Evolutionary conservation across 495 filamentous ascomycete species (phyloP).

Genomic region (Hypoxylon lienhwacheense): DNA sequence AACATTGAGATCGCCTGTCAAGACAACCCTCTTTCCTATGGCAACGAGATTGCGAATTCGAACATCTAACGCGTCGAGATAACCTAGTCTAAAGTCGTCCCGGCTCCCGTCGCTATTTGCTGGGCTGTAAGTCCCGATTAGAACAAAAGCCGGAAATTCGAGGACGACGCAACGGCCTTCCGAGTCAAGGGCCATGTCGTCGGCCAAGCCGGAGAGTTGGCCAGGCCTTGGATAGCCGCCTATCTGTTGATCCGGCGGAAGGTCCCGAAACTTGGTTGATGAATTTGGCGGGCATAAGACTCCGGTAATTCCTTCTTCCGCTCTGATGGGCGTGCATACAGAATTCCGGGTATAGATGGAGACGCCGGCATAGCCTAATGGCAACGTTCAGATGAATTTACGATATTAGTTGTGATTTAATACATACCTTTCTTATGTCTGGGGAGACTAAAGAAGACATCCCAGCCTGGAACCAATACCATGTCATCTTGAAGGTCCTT

Average conservation of each 20-base stretch:
- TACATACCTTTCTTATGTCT: slow-evolving; percentile 85
- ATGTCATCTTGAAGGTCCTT: slow-evolving; percentile 95
- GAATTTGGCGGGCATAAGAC: slow-evolving; percentile 76
- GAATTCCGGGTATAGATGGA: slow-evolving; percentile 93
- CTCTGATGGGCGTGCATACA: slow-evolving; percentile 82
- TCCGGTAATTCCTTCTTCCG: slow-evolving; percentile 91
- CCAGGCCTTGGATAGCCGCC: slow-evolving; percentile 80
- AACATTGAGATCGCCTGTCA: slow-evolving; percentile 92
- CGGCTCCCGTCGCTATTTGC: slow-evolving; percentile 84
- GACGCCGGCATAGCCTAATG: slow-evolving; percentile 89
- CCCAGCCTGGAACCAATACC: slow-evolving; percentile 94
- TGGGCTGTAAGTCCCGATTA: slow-evolving; percentile 88
- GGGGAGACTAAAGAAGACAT: slow-evolving; percentile 92
- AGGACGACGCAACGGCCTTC: slow-evolving; percentile 92
- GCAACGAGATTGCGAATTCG: slow-evolving; percentile 82
- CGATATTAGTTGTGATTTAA: background rate
- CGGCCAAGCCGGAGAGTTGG: slow-evolving; percentile 65
- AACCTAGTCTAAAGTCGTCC: slow-evolving; percentile 78
- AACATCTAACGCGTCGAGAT: slow-evolving; percentile 75
- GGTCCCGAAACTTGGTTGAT: slow-evolving; percentile 70
- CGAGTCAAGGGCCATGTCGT: slow-evolving; percentile 75
- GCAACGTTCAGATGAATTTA: slow-evolving; percentile 6
- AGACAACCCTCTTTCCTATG: slow-evolving; percentile 76
- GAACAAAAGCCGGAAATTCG: slow-evolving; percentile 92
- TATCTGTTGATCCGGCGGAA: slow-evolving; percentile 77